A percentile compares a stretch with the other conserved stretches of the same genome.
phyloP scores from a whole-genome alignment of 768 basidiomycete genomes.

The Lactarius tabidus region DNA sequence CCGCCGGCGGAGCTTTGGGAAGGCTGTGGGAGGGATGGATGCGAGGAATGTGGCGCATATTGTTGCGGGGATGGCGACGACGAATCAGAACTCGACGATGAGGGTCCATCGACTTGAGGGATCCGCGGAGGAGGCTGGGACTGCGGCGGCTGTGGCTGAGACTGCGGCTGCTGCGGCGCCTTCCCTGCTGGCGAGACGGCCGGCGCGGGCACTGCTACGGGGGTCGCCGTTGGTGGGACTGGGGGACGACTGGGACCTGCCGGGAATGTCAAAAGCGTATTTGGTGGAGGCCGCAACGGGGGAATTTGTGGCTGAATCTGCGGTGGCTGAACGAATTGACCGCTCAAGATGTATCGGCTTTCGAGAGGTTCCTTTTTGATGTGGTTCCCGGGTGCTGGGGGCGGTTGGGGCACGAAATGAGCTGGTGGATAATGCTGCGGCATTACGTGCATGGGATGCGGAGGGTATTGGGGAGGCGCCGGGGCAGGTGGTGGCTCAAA shows the following conservation, averaged over 20 bases:
- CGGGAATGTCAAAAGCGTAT: conserved; percentile 21
- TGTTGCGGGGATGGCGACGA: conserved; percentile 58
- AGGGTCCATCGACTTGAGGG: conserved; percentile 79
- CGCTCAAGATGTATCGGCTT: conserved; percentile 57
- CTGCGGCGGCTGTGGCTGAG: conserved; percentile 20
- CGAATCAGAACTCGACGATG: conserved; percentile 62
- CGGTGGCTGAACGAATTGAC: conserved; percentile 53
- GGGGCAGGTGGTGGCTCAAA: conserved; percentile 60
- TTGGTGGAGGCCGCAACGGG: conserved; percentile 27
- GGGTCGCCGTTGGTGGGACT: conserved; percentile 47
- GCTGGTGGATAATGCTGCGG: conserved; percentile 30
- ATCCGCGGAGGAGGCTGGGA: conserved; percentile 45
- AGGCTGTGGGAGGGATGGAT: conserved; percentile 73
- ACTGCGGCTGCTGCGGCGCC: conserved; percentile 13
- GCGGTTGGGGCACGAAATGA: conserved; percentile 31
- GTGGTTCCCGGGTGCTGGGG: conserved; percentile 42
- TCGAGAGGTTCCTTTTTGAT: conserved; percentile 78
- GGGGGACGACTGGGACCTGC: conserved; percentile 38
- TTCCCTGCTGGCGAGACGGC: conserved; percentile 29
- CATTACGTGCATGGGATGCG: conserved; percentile 54
- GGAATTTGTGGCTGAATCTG: conserved; percentile 64
- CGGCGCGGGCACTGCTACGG: conserved; percentile 49
- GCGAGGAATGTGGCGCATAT: conserved; percentile 66
- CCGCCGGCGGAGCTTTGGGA: conserved; percentile 38
- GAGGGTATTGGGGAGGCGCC: conserved; percentile 47